A percentile compares a stretch with the other conserved stretches of the same genome.
Evolutionary conservation across 2,329 filamentous ascomycete genomes (phyloP).

Genomic region (Xylariales sp.): DNA sequence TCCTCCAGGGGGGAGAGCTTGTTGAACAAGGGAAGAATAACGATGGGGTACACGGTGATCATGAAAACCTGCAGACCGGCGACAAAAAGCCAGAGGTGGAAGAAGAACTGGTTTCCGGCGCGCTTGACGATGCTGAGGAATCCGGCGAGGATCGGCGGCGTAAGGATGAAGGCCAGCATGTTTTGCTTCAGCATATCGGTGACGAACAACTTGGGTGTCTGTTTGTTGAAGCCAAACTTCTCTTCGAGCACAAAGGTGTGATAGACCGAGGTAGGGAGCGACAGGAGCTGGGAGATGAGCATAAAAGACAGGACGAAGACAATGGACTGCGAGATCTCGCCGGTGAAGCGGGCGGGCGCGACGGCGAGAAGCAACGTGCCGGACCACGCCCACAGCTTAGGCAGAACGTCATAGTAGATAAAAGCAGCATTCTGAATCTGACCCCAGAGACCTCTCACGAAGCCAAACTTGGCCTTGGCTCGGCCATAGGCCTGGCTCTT

Average conservation of each 20-base stretch:
- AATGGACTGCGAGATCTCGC: conserved; percentile 91
- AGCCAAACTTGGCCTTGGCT: conserved; percentile 87
- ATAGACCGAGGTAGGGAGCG: conserved; percentile 81
- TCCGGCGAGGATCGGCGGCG: conserved; percentile 82
- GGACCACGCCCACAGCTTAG: conserved; percentile 82
- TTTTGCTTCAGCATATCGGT: conserved; percentile 91
- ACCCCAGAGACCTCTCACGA: conserved; percentile 75
- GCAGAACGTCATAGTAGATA: conserved; percentile 86
- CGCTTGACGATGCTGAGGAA: conserved; percentile 93
- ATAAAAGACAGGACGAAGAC: conserved; percentile 88
- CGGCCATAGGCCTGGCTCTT: conserved; percentile 95
- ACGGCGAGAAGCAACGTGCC: conserved; percentile 70
- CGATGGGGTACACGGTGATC: conserved; percentile 93
- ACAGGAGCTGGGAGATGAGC: conserved; percentile 73
- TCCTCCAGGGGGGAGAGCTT: conserved; percentile 90
- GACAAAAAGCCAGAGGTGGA: conserved; percentile 94
- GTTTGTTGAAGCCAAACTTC: conserved; percentile 98
- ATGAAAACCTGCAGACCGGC: conserved; percentile 87
- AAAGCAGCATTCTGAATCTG: conserved; percentile 86
- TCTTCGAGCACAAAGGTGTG: conserved; percentile 95
- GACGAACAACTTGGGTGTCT: conserved; percentile 83
- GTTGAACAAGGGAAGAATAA: conserved; percentile 95
- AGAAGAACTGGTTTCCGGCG: conserved; percentile 93
- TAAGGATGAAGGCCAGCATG: conserved; percentile 72
- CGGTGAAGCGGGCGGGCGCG: conserved; percentile 73